A percentile compares a stretch with the other conserved stretches of the same genome.
phyloP scores from a whole-genome alignment of 169 alveolate genomes.

The Eimeria sp. region DNA sequence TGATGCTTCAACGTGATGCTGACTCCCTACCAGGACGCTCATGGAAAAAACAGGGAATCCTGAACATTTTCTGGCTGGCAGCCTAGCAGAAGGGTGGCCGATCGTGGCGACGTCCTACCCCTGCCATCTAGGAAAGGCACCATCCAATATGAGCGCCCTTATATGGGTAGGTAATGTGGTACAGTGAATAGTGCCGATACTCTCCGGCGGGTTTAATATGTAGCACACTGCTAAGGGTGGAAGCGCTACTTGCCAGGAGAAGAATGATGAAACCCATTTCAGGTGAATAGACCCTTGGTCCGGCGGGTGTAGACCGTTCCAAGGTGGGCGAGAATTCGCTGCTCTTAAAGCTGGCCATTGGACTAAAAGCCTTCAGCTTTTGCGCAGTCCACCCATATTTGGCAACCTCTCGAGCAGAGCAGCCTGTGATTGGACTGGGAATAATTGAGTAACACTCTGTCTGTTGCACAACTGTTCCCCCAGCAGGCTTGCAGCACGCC shows the following conservation, averaged over 20 bases:
- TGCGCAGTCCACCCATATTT: neutral
- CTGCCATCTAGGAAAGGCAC: neutral
- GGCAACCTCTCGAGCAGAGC: neutral
- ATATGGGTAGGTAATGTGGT: neutral
- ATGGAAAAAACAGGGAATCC: neutral
- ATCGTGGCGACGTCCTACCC: neutral
- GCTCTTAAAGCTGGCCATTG: neutral
- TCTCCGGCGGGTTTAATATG: neutral
- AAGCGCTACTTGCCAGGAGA: neutral
- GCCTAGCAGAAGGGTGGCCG: neutral
- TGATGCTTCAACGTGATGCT: conserved; percentile 16
- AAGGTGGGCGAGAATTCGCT: neutral
- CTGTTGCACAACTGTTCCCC: neutral
- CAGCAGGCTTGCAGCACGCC: neutral
- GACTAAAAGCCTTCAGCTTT: neutral
- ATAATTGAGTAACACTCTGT: neutral
- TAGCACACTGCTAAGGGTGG: neutral
- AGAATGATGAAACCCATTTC: neutral
- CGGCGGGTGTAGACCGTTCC: neutral
- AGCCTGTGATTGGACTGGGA: neutral
- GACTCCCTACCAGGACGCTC: neutral
- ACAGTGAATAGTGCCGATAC: neutral
- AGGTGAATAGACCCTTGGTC: neutral
- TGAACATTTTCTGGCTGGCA: neutral
- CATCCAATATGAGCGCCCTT: neutral